phyloP scores from a whole-genome alignment of 345 rosid species.

The Carallia brachiata region DNA sequence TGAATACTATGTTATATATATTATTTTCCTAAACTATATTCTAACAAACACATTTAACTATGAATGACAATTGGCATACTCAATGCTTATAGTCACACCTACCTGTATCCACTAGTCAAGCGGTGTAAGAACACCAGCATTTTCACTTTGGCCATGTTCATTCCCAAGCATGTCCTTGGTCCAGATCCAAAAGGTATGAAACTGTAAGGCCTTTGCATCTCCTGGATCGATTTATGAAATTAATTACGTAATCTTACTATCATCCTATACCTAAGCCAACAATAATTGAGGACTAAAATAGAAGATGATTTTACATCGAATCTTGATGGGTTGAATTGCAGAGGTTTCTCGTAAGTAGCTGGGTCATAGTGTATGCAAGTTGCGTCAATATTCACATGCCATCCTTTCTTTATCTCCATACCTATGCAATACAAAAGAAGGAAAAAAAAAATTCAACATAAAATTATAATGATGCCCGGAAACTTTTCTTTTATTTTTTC shows the following conservation, averaged over 20 bases:
- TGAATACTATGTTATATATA: too few species aligned
- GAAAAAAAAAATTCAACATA: too few species aligned
- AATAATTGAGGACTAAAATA: too few species aligned
- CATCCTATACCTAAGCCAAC: too few species aligned
- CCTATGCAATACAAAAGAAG: slow-evolving; percentile 19
- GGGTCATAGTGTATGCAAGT: slow-evolving; percentile 56
- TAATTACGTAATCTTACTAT: too few species aligned
- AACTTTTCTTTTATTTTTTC: background rate
- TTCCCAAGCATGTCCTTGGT: slow-evolving; percentile 55
- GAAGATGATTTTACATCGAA: slow-evolving; percentile 38
- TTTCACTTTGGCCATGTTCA: slow-evolving; percentile 54
- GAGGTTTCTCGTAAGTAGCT: slow-evolving; percentile 36
- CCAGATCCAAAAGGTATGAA: slow-evolving; percentile 62
- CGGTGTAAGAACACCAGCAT: slow-evolving; percentile 50
- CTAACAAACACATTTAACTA: background rate
- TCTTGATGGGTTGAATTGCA: slow-evolving; percentile 54
- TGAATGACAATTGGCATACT: background rate
- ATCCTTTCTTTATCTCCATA: slow-evolving; percentile 46
- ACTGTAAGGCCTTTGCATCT: slow-evolving; percentile 49
- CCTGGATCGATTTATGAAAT: slow-evolving; percentile 24
- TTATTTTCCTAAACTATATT: too few species aligned
- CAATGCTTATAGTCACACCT: background rate
- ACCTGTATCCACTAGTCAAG: slow-evolving; percentile 45
- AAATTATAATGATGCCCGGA: background rate
- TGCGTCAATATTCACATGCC: slow-evolving; percentile 53